phyloP scores from a whole-genome alignment of 352 stramenopile species.

The Paralagenidium karlingii region DNA sequence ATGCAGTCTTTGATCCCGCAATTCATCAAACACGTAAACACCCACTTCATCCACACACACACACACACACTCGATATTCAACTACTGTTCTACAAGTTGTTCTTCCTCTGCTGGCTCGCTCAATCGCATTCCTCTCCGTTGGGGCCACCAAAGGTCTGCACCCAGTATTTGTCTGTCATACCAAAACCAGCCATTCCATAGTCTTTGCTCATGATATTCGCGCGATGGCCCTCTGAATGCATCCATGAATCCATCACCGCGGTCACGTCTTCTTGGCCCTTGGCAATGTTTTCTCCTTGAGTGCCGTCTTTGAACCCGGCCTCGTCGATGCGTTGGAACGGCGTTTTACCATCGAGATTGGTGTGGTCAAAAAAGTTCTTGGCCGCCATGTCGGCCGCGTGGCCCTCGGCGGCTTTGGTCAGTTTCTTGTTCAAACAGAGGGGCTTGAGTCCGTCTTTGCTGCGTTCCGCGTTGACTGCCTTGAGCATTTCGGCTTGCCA shows the following conservation, averaged over 20 bases:
- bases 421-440: not conserved
- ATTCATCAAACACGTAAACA: too few relatives aligned
- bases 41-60: too few relatives aligned
- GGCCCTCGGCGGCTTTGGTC: too few relatives aligned
- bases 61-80: too few relatives aligned
- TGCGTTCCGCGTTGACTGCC: constrained; percentile 24
- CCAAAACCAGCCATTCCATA: not conserved
- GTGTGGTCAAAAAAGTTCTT: too few relatives aligned
- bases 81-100: too few relatives aligned
- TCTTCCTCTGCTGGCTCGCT: too few relatives aligned
- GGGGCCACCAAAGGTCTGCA: not conserved
- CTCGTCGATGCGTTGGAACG: too few relatives aligned
- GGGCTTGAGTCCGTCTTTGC: not conserved
- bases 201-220: not conserved
- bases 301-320: not conserved
- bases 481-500: constrained; percentile 25
- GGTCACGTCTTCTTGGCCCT: not conserved
- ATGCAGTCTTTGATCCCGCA: too few relatives aligned
- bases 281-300: not conserved
- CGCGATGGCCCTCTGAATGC: not conserved
- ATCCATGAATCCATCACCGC: not conserved
- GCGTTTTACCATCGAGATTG: too few relatives aligned
- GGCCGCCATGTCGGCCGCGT: too few relatives aligned
- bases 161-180: not conserved
- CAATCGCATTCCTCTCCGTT: not conserved